Percentiles rank a stretch among this genome's conserved stretches.
Conservation (phyloP, 805 yeast genomes). For the Candida awuae region DNA sequence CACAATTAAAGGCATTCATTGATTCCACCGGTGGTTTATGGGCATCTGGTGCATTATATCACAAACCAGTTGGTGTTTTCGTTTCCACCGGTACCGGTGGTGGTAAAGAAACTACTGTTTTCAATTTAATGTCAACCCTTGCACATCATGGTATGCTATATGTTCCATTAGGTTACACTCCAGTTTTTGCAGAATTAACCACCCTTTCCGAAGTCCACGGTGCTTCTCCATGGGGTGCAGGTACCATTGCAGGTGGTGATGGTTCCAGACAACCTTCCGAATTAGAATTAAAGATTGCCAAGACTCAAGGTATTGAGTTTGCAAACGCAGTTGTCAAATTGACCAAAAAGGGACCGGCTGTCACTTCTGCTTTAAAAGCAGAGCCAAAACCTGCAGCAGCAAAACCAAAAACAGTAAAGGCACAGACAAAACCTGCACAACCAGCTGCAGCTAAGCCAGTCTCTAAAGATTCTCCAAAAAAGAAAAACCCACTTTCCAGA, state of each 20-base stretch:
- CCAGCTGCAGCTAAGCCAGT: slow-evolving; percentile 1
- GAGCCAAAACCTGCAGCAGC: neutral
- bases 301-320: slow-evolving; percentile 61
- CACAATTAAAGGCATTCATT: slow-evolving; percentile 70
- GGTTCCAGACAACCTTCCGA: slow-evolving; percentile 65
- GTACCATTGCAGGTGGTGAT: slow-evolving; percentile 66
- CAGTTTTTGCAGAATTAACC: slow-evolving; percentile 44
- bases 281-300: slow-evolving; percentile 56
- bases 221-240: slow-evolving; percentile 84
- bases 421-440: slow-evolving; percentile 1
- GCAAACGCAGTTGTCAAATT: slow-evolving; percentile 34
- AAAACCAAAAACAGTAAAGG: neutral
- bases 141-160: slow-evolving; percentile 76
- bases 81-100: slow-evolving; percentile 76
- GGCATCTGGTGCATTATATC: slow-evolving; percentile 64
- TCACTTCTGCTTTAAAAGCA: neutral
- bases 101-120: slow-evolving; percentile 69
- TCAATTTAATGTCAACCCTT: slow-evolving; percentile 53
- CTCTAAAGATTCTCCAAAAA: no score
- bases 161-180: slow-evolving; percentile 70
- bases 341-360: neutral
- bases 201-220: slow-evolving; percentile 64
- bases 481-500: slow-evolving; percentile 5
- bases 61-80: slow-evolving; percentile 69
- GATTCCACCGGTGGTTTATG: slow-evolving; percentile 75